Conservation (phyloP, 2,329 filamentous ascomycete genomes). For the Westerdykella aurantiaca region DNA sequence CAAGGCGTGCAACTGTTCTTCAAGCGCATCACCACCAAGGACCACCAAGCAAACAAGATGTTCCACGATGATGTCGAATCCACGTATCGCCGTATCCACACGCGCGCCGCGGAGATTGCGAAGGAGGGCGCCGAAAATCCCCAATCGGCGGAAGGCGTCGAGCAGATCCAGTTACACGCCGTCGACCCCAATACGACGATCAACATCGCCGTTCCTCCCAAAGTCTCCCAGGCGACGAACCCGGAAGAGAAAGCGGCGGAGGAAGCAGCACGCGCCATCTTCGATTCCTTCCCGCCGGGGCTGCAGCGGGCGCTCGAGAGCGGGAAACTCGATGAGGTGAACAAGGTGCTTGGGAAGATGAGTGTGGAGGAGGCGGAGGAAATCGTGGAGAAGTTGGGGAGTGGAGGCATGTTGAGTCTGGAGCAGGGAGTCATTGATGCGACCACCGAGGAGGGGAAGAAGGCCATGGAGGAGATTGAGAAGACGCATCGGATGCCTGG, state of each 20-base stretch:
- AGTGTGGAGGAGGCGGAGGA: conserved; percentile 82
- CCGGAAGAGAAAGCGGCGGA: conserved; percentile 59
- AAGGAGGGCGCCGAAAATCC: conserved; percentile 50
- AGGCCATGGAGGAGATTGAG: conserved; percentile 66
- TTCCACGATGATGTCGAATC: conserved; percentile 90
- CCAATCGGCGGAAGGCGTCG: conserved; percentile 60
- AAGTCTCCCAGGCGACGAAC: conserved; percentile 36
- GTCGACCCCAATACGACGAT: conserved; percentile 91
- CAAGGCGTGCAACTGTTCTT: conserved; percentile 92
- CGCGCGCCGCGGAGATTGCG: conserved; percentile 66
- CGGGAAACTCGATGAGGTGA: conserved; percentile 84
- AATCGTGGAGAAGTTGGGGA: conserved; percentile 70
- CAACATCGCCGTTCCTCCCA: conserved; percentile 73
- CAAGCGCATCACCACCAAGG: conserved; percentile 84
- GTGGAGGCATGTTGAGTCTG: conserved; percentile 83
- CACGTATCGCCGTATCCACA: conserved; percentile 77
- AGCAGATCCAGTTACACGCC: conserved; percentile 96
- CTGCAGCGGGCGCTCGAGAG: conserved; percentile 77
- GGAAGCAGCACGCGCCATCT: conserved; percentile 62
- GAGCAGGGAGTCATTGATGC: conserved; percentile 94
- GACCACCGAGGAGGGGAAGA: conserved; percentile 79
- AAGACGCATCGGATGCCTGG: conserved; percentile 35
- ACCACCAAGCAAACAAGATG: conserved; percentile 82
- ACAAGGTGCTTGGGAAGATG: conserved; percentile 83
- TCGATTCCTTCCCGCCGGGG: conserved; percentile 75